Conservation (phyloP, 2,329 filamentous ascomycete species). For the Apiospora sp. region DNA sequence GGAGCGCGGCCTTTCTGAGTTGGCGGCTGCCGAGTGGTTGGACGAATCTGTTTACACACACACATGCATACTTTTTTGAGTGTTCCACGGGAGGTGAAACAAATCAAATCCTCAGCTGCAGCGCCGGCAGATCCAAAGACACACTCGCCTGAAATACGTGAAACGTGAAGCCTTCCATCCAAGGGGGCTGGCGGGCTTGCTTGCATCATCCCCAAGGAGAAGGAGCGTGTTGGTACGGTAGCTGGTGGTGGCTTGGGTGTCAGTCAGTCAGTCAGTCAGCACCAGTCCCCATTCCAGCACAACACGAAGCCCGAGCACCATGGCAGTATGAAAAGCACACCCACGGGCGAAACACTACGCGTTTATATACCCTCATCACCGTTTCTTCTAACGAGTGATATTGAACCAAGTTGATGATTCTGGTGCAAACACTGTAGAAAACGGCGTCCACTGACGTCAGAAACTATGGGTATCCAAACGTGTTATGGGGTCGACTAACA, state of each 20-base stretch:
- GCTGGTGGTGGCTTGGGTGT: not conserved
- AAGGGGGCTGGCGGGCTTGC: not conserved
- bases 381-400: not conserved
- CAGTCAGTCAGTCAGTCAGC: not conserved
- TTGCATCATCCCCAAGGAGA: too few species aligned
- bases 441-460: constrained; percentile 11
- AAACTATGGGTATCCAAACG: not conserved
- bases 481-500: not conserved
- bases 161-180: constrained; percentile 1
- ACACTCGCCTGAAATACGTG: not conserved
- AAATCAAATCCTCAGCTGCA: not conserved
- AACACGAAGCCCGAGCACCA: not conserved
- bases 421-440: not conserved
- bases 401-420: not conserved
- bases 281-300: not conserved
- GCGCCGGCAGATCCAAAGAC: not conserved
- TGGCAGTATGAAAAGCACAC: not conserved
- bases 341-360: not conserved
- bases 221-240: not conserved
- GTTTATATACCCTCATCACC: not conserved
- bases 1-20: not conserved
- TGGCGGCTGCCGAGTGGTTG: constrained; percentile 11
- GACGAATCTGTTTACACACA: constrained; percentile 5
- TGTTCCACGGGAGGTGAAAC: constrained; percentile 16
- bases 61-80: not conserved